Base-by-base conservation (phyloP, 1,139 yeast species). In the Geotrichum klebahnii region DNA sequence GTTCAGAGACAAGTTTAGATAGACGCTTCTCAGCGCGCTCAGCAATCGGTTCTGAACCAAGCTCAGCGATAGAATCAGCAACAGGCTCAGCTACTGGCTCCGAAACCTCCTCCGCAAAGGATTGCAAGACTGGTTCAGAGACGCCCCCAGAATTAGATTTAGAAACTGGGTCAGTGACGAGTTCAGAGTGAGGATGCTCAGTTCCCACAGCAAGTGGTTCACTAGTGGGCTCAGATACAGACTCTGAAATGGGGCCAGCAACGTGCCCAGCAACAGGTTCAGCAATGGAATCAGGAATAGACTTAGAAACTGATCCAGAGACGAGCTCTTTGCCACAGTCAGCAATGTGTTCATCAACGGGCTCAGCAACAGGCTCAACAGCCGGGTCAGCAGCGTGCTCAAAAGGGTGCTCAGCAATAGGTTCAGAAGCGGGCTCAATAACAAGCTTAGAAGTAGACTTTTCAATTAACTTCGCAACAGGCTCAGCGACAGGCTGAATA, bases 11-110 rank as follows among this genome's bases (percentile, higher is more conserved):
- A 29, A 14, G 37, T 16, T 17, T 19, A 14, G 19, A 34, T 5
- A 34, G 38, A 5, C 19, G 23, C 5, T 28, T 28, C 12, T 12
- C 17, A 24, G 34, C 34, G n/a, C n/a, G n/a, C 19, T 16, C 24
- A 12, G 31, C 12, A 28, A n/a, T n/a, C n/a, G n/a, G n/a, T n/a
- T n/a, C n/a, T n/a, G 31, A 9, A 28, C 10, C 31, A 17, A n/a
- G 20, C n/a, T 19, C 40, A 36, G 24, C 6, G 20, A 19, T 20
- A 36, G 40, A n/a, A 16, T 16, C 40, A 33, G 17, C 24, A 36
- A 19, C 40, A 36, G 40, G 40, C 40, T 19, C 40, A 10, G 31
- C 31, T n/a, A n/a, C n/a, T n/a, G n/a, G n/a, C n/a, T n/a, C n/a
- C n/a, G n/a, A n/a, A n/a, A n/a, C n/a, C n/a, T n/a, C n/a, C n/a